Base-by-base conservation (phyloP, 176 grass and related monocot species). In the Oryza rufipogon region DNA sequence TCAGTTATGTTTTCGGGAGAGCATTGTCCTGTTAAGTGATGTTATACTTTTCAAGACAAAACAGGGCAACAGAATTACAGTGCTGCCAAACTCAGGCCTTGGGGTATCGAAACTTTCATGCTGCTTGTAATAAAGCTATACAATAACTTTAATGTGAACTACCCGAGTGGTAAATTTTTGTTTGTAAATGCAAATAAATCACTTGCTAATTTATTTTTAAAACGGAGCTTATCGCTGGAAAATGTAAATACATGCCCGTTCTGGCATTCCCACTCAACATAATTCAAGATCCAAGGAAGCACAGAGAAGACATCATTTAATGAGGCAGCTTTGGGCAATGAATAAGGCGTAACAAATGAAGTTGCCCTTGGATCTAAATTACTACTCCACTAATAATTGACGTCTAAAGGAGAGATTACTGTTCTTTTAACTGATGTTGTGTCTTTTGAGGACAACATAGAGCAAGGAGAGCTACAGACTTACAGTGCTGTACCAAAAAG, bases 311-410 rank as follows among this genome's bases (percentile, higher is more conserved):
- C 12, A 20, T 17, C 68, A 51, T 22, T 83, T 68, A 68, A 82
- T 74, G 48, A 28, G 69, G 80, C 23, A 80, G 74, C 44, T 67
- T 81, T 61, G 15, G 33, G 48, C 34, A 28, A 83, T 73, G 47
- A 70, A 81, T 76, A 68, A 58, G 54, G 15, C 16, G 17, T 56
- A 34, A 75, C 26, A 28, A 56, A 33, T 74, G 45, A 75, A 54
- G 47, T 33, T 54, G 7, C 11, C 9, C 45, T 52, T 54, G 26
- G 26, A 16, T 51, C 14, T 11, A 75, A 34, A 47, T 38, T 33
- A 17, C 16, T 9, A 11, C 16, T 9, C 11, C 14, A 58, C 15
- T 76, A 1, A 25, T 28, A 30, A 34, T 0, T 75, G 28, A 54
- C 32, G 15, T 32, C 51, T 51, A 19, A 41, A 28, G 5, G 23